Evolutionary conservation across 2,329 filamentous ascomycete species (phyloP), one percentile per base, ranked within the genome.

Genomic region (Amylocarpus encephaloides): DNA sequence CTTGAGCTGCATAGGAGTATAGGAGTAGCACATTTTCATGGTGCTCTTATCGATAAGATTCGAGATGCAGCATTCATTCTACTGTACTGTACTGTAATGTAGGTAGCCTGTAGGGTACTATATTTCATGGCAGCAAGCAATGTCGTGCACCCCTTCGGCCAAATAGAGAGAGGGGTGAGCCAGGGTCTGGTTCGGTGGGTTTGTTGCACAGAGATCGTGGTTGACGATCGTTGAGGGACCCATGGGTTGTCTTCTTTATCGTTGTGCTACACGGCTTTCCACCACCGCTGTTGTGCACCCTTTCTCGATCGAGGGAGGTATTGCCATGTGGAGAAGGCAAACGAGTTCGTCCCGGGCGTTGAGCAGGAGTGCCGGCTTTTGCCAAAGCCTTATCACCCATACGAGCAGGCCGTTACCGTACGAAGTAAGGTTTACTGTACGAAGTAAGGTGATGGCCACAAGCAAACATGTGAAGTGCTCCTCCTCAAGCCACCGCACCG

Each of bases 181-280:
- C 12, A 30, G 40, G 40, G 12, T 43, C 40, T 6, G 40, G 5
- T 43, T 30, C 5, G 12, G 22, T 9, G 6, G 18, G 26, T 26
- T 26, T 30, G 40, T 43, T 22, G 22, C 22, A 26, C 40, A 43
- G 40, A 43, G 40, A 43, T 43, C 40, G 40, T 32, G 16, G 40
- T n/a, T 30, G 26, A 43, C 16, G 26, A 43, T 43, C 40, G 16
- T 18, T 22, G 29, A 13, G 16, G 22, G 40, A 29, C 6, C 18
- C 26, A 43, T 43, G 18, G 40, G 12, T 29, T 5, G 32, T 36
- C 11, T 13, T 36, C 4, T 13, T 13, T 36, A 36, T 36, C 34
- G 34, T 36, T 10, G 34, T 36, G 12, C 34, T 36, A 36, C 34
- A 4, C 11, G 15, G 12, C 15, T 36, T 13, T 36, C 15, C 34